These are phyloP conservation scores for Lentinula raphanica DNA, from an alignment of 768 basidiomycete species.

Conservation along the genomic window DNA sequence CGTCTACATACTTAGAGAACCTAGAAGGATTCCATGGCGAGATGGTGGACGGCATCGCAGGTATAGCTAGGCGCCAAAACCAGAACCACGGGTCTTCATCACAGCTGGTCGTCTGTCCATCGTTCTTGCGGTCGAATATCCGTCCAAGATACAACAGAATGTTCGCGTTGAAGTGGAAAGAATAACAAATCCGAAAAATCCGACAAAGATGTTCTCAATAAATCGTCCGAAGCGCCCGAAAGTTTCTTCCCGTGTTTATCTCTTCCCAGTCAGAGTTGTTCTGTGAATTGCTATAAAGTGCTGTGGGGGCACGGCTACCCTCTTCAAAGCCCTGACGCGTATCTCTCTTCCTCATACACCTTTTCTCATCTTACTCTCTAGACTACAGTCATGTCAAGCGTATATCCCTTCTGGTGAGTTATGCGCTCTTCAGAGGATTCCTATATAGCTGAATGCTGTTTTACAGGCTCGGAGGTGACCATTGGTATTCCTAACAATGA, in stretches of 20 bases:
- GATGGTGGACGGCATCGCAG: too few species aligned
- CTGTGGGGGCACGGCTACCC: neutral
- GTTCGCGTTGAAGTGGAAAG: neutral
- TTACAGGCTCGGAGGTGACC: conserved; percentile 60
- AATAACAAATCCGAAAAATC: neutral
- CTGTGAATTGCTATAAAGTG: conserved; percentile 1
- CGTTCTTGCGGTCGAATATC: neutral
- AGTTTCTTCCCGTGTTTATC: neutral
- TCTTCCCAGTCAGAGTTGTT: neutral
- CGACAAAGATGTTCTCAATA: neutral
- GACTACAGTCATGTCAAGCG: conserved; percentile 26
- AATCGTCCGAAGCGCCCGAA: neutral
- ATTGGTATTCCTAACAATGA: neutral
- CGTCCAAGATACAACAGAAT: neutral
- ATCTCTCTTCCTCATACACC: neutral
- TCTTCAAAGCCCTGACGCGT: neutral
- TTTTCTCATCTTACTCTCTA: neutral
- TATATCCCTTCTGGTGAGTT: conserved; percentile 48
- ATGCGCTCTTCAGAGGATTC: neutral
- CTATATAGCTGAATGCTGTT: conserved; percentile 5
- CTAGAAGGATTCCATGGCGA: too few species aligned
- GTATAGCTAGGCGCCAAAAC: neutral
- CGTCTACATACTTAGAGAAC: too few species aligned
- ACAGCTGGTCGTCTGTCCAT: neutral
- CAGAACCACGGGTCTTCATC: neutral